These are phyloP conservation scores for Lotus japonicus DNA, from an alignment of 306 rosid species.

Conservation along the genomic window DNA sequence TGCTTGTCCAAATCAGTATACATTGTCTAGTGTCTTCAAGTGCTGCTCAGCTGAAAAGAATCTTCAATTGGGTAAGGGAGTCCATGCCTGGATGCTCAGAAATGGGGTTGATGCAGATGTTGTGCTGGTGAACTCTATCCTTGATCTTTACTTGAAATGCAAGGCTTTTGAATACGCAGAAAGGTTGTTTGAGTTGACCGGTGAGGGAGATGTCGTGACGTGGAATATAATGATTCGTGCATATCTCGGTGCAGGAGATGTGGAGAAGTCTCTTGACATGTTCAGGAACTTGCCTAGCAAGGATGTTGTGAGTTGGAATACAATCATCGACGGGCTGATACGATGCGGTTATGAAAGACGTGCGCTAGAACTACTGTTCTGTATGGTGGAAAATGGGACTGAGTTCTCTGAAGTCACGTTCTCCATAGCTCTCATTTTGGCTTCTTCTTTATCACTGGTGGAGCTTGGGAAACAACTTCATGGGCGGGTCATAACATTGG, in stretches of 20 bases:
- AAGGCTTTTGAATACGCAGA: slow-evolving; percentile 46
- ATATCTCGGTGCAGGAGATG: slow-evolving; percentile 44
- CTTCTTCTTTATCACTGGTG: slow-evolving; percentile 46
- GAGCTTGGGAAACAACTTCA: slow-evolving; percentile 84
- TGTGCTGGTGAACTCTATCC: slow-evolving; percentile 62
- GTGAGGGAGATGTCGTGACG: slow-evolving; percentile 43
- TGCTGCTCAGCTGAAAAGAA: slow-evolving; percentile 48
- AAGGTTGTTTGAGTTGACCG: slow-evolving; percentile 46
- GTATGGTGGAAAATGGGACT: slow-evolving; percentile 50
- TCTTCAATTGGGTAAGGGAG: slow-evolving; percentile 45
- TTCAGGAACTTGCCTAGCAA: slow-evolving; percentile 53
- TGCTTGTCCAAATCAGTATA: slow-evolving; percentile 59
- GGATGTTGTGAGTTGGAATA: slow-evolving; percentile 84
- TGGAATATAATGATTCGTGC: slow-evolving; percentile 73
- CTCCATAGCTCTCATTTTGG: slow-evolving; percentile 69
- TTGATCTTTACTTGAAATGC: slow-evolving; percentile 71
- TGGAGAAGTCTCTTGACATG: slow-evolving; percentile 52
- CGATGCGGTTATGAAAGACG: slow-evolving; percentile 41
- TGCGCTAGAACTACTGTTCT: slow-evolving; percentile 54
- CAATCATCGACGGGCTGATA: slow-evolving; percentile 64
- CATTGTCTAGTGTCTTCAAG: slow-evolving; percentile 59
- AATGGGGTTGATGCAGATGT: slow-evolving; percentile 61
- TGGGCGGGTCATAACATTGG: slow-evolving; percentile 41
- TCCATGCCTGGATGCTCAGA: slow-evolving; percentile 75
- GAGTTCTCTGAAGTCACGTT: slow-evolving; percentile 45